Base-by-base conservation (phyloP, 1,284 basidiomycete species). In the Mycosarcoma mackinlayi region DNA sequence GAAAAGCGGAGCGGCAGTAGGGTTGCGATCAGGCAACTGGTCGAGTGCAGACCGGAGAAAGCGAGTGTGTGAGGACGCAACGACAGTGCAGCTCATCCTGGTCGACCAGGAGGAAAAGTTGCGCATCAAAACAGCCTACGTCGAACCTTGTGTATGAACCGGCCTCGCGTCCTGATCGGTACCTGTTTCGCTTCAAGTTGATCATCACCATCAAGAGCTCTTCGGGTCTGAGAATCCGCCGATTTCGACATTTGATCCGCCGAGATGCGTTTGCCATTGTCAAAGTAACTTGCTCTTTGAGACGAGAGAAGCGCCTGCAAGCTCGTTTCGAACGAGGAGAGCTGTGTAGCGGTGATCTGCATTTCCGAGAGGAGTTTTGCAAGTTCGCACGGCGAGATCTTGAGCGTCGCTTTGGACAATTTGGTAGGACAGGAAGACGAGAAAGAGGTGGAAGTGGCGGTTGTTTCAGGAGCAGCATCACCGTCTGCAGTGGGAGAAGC, bases 371-470 rank as follows among this genome's bases (percentile, higher is more conserved):
- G 34, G 6, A 70, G 37, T 3, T 49, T 34, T 3, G 55, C 46
- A 3, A 70, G 11, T 25, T 70, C 67, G 50, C 57, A 65, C 6
- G 59, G 53, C 0, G 58, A 18, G 45, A 70, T 50, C 14, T 41
- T 33, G 21, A 70, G 28, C 3, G 41, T 47, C 0, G 66, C 40
- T n/a, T 50, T 49, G 8, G 37, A 33, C 10, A 37, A 14, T 6
- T 8, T 21, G 8, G 57, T 40, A 2, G 64, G 44, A 31, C 64
- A 67, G 3, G 46, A 44, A n/a, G 41, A 35, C 27, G 38, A 16
- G 10, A 38, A 14, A n/a, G 40, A 37, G n/a, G 21, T 7, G 24
- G 51, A 28, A 40, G 24, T 8, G 25, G 3, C 16, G 30, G 16
- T 3, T 34, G n/a, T n/a, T n/a, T n/a, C n/a, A n/a, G n/a, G n/a